phyloP scores from a whole-genome alignment of 2,329 filamentous ascomycete genomes.

The Beauveria medogensis region DNA sequence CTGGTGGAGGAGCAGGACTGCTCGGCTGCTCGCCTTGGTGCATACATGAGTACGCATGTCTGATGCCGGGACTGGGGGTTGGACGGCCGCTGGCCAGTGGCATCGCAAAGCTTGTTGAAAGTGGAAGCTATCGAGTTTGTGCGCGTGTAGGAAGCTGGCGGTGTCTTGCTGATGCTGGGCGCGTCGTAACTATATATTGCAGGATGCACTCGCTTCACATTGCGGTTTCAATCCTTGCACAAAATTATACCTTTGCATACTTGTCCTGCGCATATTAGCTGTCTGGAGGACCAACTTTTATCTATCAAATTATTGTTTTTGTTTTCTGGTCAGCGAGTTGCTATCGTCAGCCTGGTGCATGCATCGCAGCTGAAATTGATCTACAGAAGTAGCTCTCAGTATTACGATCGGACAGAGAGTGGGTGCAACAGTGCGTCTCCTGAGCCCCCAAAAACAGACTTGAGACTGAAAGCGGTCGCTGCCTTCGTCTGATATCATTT shows the following conservation, averaged over 20 bases:
- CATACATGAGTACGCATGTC: not conserved
- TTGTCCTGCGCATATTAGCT: no score
- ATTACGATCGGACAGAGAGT: no score
- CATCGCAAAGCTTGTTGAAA: not conserved
- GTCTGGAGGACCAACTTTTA: not conserved
- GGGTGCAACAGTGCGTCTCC: no score
- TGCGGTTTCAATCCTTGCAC: not conserved
- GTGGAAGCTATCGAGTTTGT: not conserved
- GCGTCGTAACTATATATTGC: not conserved
- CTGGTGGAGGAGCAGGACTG: not conserved
- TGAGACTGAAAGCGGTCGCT: no score
- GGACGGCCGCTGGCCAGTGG: not conserved
- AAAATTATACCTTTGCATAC: not conserved
- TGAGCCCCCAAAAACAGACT: no score
- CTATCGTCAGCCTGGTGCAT: not conserved
- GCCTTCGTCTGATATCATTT: no score
- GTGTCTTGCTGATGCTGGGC: not conserved
- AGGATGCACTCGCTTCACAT: not conserved
- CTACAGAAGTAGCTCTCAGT: not conserved
- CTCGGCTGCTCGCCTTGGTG: not conserved
- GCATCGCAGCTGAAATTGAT: not conserved
- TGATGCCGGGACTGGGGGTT: not conserved
- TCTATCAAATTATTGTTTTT: not conserved
- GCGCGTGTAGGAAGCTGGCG: not conserved
- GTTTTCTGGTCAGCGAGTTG: not conserved